Conservation (phyloP, 2,329 filamentous ascomycete species). For the Colletotrichum tanaceti region DNA sequence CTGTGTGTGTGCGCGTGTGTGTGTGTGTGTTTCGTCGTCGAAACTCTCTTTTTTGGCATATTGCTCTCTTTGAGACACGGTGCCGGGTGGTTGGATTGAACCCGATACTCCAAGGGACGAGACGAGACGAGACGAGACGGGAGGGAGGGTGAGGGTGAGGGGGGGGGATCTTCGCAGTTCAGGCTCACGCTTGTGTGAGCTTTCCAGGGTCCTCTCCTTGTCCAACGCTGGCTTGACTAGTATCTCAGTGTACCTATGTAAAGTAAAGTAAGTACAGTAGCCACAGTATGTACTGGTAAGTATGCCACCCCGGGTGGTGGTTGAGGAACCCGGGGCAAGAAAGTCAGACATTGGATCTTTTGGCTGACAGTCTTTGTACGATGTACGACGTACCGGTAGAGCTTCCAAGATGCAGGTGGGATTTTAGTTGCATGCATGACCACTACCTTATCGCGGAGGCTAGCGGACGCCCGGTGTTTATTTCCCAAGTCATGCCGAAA, state of each 20-base stretch:
- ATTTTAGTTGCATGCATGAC: neutral
- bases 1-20: too few species aligned
- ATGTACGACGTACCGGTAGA: too few species aligned
- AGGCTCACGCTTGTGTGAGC: neutral
- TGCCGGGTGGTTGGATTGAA: neutral
- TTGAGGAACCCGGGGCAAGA: slow-evolving; percentile 4
- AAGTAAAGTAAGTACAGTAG: too few species aligned
- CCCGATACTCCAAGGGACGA: too few species aligned
- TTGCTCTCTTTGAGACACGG: slow-evolving; percentile 5
- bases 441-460: neutral
- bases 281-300: too few species aligned
- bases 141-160: too few species aligned
- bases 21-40: slow-evolving; percentile 30
- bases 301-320: too few species aligned
- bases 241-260: too few species aligned
- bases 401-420: too few species aligned
- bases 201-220: slow-evolving; percentile 25
- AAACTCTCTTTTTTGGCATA: slow-evolving; percentile 4
- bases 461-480: neutral
- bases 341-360: too few species aligned
- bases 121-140: too few species aligned
- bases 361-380: too few species aligned
- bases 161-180: slow-evolving; percentile 9
- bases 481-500: neutral
- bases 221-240: neutral